A percentile compares a stretch with the other conserved stretches of the same genome.
phyloP scores from a whole-genome alignment of 169 alveolate species.

The Eimeria acervulina region DNA sequence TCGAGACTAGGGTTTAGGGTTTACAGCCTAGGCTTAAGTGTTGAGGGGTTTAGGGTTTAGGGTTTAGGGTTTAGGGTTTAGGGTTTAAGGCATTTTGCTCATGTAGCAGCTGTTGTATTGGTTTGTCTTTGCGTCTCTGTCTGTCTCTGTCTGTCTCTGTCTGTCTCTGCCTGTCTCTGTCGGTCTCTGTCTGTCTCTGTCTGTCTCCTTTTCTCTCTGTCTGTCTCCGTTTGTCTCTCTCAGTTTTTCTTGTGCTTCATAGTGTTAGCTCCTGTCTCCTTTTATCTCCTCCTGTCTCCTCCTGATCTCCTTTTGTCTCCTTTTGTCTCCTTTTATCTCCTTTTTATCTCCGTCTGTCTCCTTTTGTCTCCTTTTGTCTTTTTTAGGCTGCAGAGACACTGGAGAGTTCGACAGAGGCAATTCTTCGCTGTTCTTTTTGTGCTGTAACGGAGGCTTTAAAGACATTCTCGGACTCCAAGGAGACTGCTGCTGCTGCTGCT shows the following conservation, averaged over 20 bases:
- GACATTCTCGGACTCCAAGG: not conserved
- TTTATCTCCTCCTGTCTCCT: not conserved
- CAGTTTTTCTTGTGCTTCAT: too few species aligned
- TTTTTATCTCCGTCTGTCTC: not conserved
- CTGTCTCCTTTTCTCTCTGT: too few species aligned
- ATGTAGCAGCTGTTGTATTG: too few species aligned
- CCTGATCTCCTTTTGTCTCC: not conserved
- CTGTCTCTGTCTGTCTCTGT: too few species aligned
- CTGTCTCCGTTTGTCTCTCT: too few species aligned
- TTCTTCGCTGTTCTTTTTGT: not conserved
- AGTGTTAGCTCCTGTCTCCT: too few species aligned
- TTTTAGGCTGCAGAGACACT: not conserved
- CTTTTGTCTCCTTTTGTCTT: not conserved
- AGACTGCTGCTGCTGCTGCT: conserved; percentile 5
- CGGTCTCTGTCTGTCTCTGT: too few species aligned
- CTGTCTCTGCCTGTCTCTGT: too few species aligned
- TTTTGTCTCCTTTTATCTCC: not conserved
- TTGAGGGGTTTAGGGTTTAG: too few species aligned
- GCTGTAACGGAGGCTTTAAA: not conserved
- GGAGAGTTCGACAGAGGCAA: not conserved
- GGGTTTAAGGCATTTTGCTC: not conserved
- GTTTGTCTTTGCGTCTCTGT: too few species aligned
- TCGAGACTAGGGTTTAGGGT: not conserved
- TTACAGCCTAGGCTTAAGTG: not conserved
- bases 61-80: not conserved